A percentile compares a stretch with the other conserved stretches of the same genome.
These are phyloP conservation scores for Angomonas deanei DNA, from an alignment of 208 protist species.

Conservation along the genomic window DNA sequence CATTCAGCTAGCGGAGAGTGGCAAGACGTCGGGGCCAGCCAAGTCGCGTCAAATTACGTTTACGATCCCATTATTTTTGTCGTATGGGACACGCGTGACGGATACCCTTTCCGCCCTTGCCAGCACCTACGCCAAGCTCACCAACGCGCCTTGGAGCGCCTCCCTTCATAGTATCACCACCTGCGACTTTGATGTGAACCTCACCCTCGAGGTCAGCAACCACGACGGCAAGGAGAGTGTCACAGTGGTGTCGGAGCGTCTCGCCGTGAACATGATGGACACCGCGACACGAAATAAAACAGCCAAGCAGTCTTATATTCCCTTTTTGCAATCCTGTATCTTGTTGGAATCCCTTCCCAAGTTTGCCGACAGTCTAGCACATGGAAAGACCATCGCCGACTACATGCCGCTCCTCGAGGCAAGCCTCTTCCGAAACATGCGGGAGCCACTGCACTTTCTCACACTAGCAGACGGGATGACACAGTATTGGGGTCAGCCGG, in stretches of 20 bases:
- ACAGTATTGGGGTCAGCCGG: conserved; percentile 26
- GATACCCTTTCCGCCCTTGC: neutral
- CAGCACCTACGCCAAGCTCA: neutral
- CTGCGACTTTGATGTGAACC: neutral
- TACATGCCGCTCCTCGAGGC: conserved; percentile 40
- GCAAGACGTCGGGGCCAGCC: neutral
- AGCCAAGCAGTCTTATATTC: neutral
- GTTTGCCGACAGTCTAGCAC: conserved; percentile 11
- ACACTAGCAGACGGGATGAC: conserved; percentile 23
- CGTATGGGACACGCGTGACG: neutral
- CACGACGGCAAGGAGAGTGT: neutral
- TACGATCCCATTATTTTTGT: neutral
- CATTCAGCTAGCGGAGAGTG: neutral
- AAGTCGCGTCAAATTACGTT: neutral
- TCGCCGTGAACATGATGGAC: neutral
- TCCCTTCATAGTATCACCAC: neutral
- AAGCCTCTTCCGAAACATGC: conserved; percentile 17
- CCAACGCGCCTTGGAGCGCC: neutral
- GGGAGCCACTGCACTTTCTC: conserved; percentile 44
- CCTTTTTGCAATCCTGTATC: conserved; percentile 31
- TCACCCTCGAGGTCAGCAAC: neutral
- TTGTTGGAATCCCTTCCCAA: conserved; percentile 21
- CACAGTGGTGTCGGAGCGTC: neutral
- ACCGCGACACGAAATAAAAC: neutral
- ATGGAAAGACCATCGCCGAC: conserved; percentile 18